These are phyloP conservation scores for Kalmusia sp. DNA, from an alignment of 2,329 filamentous ascomycete genomes.

Conservation along the genomic window DNA sequence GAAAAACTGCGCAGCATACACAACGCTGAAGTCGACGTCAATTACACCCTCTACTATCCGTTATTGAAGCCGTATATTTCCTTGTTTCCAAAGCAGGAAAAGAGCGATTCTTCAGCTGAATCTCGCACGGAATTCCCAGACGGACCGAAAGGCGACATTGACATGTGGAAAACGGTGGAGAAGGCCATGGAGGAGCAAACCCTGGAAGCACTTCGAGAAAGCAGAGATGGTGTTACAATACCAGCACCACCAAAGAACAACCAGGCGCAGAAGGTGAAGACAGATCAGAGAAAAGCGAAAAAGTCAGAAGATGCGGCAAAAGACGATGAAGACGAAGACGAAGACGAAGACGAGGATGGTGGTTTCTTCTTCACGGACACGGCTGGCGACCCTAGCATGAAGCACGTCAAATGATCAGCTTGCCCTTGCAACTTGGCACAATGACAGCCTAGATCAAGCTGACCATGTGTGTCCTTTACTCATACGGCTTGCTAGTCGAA, in stretches of 20 bases:
- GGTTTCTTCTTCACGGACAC: constrained; percentile 38
- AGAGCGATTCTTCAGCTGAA: no score
- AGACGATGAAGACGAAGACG: constrained; percentile 31
- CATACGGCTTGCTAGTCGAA: no score
- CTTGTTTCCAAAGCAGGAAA: constrained; percentile 54
- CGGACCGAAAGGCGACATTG: constrained; percentile 57
- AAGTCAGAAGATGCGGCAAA: constrained; percentile 19
- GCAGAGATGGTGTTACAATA: constrained; percentile 42
- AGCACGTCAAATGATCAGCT: not conserved
- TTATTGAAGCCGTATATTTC: constrained; percentile 73
- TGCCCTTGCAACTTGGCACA: not conserved
- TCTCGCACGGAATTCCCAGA: no score
- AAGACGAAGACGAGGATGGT: constrained; percentile 34
- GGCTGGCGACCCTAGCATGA: no score
- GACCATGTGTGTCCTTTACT: no score
- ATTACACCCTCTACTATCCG: constrained; percentile 77
- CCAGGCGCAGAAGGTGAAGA: constrained; percentile 19
- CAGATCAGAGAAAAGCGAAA: constrained; percentile 14
- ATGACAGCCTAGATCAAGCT: no score
- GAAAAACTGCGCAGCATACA: constrained; percentile 66
- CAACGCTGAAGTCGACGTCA: constrained; percentile 73
- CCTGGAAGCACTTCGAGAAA: constrained; percentile 64
- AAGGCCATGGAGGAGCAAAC: constrained; percentile 66
- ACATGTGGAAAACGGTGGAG: constrained; percentile 75
- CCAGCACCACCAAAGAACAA: constrained; percentile 16